Percentiles rank a stretch among this genome's conserved stretches.
Conservation (phyloP, 768 basidiomycete genomes). For the Pisolithus tinctorius region DNA sequence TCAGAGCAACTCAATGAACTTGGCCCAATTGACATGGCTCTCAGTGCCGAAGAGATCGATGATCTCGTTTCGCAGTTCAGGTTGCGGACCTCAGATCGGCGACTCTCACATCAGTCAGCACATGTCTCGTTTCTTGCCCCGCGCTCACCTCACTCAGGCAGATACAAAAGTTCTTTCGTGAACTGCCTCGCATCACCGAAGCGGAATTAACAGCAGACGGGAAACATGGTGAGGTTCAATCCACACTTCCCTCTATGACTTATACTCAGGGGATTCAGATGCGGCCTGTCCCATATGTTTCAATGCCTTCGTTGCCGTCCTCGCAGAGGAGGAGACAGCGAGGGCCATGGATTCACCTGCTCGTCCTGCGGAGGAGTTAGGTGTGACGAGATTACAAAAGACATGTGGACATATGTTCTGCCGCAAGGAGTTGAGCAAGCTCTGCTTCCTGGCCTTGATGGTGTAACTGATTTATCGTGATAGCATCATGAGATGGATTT, state of each 20-base stretch:
- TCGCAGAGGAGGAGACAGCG: constrained; percentile 72
- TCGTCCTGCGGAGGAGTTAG: constrained; percentile 58
- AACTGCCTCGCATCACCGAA: constrained; percentile 47
- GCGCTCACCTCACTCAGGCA: constrained; percentile 21
- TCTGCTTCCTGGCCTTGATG: constrained; percentile 2
- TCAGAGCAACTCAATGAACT: constrained; percentile 14
- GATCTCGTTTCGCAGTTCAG: constrained; percentile 26
- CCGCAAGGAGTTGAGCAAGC: constrained; percentile 60
- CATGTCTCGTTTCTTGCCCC: not conserved
- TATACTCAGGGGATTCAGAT: constrained; percentile 35
- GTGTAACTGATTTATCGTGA: constrained; percentile 11
- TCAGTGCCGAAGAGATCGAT: constrained; percentile 25
- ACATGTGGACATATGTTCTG: constrained; percentile 72
- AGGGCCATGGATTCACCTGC: constrained; percentile 75
- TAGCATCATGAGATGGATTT: constrained; percentile 62
- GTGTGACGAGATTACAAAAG: constrained; percentile 55
- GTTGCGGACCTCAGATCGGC: constrained; percentile 13
- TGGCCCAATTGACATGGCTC: not conserved
- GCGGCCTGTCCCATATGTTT: constrained; percentile 72
- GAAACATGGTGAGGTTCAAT: constrained; percentile 34
- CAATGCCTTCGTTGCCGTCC: constrained; percentile 55
- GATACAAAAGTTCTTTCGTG: constrained; percentile 33
- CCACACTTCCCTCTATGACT: not conserved
- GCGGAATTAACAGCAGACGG: constrained; percentile 40
- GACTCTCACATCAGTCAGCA: constrained; percentile 23